phyloP scores from a whole-genome alignment of 192 early-diverging fungal species.

The Dissophora globulifera region DNA sequence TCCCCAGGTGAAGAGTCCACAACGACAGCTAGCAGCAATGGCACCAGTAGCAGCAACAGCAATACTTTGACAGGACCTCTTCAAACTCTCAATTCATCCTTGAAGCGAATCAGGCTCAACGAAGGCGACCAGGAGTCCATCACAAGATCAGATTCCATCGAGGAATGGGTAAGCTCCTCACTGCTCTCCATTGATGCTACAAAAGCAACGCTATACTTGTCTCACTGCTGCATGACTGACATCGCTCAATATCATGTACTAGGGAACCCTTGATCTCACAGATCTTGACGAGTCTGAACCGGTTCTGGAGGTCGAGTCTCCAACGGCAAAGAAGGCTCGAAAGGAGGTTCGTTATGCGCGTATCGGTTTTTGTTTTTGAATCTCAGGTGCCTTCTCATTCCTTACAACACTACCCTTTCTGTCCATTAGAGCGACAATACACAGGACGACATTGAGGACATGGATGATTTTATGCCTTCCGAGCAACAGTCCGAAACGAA shows the following conservation, averaged over 20 bases:
- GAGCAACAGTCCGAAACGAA: background rate
- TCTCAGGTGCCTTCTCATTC: too few species aligned
- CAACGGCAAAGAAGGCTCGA: slow-evolving; percentile 30
- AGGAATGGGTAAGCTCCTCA: slow-evolving; percentile 49
- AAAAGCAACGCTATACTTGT: too few species aligned
- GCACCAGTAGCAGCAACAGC: background rate
- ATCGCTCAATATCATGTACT: too few species aligned
- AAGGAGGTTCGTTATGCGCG: slow-evolving; percentile 29
- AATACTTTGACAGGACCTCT: slow-evolving; percentile 11
- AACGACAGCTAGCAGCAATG: background rate
- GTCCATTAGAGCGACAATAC: background rate
- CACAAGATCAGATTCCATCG: slow-evolving; percentile 33
- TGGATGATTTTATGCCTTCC: slow-evolving; percentile 18
- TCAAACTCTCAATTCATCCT: slow-evolving; percentile 38
- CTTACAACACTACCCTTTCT: background rate
- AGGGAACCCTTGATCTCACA: slow-evolving; percentile 24
- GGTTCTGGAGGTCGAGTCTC: slow-evolving; percentile 1
- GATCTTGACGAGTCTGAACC: slow-evolving; percentile 20
- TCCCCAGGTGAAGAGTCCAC: background rate
- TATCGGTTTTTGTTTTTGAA: too few species aligned
- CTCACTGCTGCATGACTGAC: too few species aligned
- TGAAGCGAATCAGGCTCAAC: slow-evolving; percentile 46
- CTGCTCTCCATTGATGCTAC: too few species aligned
- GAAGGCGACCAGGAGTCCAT: slow-evolving; percentile 5
- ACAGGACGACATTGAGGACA: slow-evolving; percentile 7